These are phyloP conservation scores for Syzygium aromaticum DNA, from an alignment of 345 rosid species.

Conservation along the genomic window DNA sequence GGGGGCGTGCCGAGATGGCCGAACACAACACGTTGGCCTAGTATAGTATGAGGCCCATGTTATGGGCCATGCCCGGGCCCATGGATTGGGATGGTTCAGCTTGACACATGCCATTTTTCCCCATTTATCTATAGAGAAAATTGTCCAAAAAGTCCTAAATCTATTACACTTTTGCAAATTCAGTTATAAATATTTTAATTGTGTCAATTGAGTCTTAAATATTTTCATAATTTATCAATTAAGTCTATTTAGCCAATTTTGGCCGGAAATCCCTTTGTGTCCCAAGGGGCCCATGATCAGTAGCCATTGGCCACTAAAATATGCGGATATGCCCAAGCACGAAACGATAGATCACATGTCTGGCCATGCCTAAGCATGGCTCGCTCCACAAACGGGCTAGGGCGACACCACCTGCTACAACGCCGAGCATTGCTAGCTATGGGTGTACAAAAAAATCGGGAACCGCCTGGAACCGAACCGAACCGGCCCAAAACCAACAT, in stretches of 20 bases:
- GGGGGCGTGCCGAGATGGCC: not conserved
- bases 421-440: not conserved
- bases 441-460: too few relatives aligned
- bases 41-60: not conserved
- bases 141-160: too few relatives aligned
- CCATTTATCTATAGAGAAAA: not conserved
- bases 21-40: not conserved
- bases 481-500: too few relatives aligned
- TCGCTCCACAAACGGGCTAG: not conserved
- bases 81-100: not conserved
- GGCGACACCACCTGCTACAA: not conserved
- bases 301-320: not conserved
- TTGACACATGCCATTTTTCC: not conserved
- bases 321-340: not conserved
- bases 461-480: too few relatives aligned
- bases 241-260: too few relatives aligned
- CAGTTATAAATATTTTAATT: too few relatives aligned
- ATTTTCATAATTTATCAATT: too few relatives aligned
- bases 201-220: too few relatives aligned
- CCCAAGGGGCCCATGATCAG: not conserved
- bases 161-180: too few relatives aligned
- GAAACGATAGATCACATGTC: not conserved
- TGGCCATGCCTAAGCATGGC: not conserved
- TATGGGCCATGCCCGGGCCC: not conserved
- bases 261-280: not conserved